Percentiles rank a stretch among this genome's conserved stretches.
phyloP scores from a whole-genome alignment of 2,329 filamentous ascomycete genomes.

The Fusarium brevicatenulatum region DNA sequence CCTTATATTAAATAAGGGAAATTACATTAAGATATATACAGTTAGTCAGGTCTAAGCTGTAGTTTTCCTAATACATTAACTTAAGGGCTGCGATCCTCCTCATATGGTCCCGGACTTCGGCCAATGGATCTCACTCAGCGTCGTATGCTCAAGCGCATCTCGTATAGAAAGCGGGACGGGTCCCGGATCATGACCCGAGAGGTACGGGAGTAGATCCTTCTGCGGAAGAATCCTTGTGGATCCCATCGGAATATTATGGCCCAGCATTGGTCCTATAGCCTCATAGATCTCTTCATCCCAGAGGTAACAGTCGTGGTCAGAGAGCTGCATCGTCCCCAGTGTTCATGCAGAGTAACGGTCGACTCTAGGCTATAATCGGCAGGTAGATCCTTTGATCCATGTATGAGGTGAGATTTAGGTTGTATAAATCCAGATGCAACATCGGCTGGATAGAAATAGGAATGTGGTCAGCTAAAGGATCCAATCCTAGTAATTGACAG shows the following conservation, averaged over 20 bases:
- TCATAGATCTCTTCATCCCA: not conserved
- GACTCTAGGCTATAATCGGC: slow-evolving; percentile 1
- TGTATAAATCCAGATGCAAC: not conserved
- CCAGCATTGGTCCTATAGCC: not conserved
- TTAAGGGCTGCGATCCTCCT: not conserved
- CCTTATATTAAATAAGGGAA: too few relatives aligned
- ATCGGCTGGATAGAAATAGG: not conserved
- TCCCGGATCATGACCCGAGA: not conserved
- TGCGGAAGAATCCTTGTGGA: not conserved
- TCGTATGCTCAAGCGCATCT: not conserved
- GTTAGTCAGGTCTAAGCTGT: too few relatives aligned
- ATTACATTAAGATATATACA: too few relatives aligned
- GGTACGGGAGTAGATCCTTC: not conserved
- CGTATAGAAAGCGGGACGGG: not conserved
- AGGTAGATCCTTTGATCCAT: not conserved
- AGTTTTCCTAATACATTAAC: too few relatives aligned
- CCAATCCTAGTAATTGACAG: not conserved
- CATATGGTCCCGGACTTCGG: not conserved
- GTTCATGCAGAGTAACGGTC: not conserved
- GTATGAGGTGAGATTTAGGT: not conserved
- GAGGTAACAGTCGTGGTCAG: not conserved
- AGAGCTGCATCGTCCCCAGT: not conserved
- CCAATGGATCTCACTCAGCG: not conserved
- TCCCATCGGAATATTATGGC: not conserved
- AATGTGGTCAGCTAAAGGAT: slow-evolving; percentile 16